Percentiles rank a stretch among this genome's conserved stretches.
These are phyloP conservation scores for Chrysosporium keratinophilum DNA, from an alignment of 2,329 filamentous ascomycete genomes.

Conservation along the genomic window DNA sequence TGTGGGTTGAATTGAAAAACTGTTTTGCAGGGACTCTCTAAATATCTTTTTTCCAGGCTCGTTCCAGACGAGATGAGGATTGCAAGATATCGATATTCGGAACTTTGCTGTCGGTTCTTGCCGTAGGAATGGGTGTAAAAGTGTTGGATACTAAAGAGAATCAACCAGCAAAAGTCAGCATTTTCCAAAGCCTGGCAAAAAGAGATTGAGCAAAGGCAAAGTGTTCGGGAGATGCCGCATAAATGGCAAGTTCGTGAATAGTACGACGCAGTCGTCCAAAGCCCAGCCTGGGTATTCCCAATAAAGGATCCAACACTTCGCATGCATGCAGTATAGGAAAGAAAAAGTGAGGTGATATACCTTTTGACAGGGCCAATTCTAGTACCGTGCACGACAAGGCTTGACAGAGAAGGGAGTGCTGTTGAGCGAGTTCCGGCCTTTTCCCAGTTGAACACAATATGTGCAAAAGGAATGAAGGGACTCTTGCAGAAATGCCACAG, in stretches of 20 bases:
- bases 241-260: not conserved
- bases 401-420: not conserved
- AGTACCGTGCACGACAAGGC: not conserved
- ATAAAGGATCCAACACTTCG: not conserved
- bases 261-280: not conserved
- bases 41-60: conserved; percentile 5
- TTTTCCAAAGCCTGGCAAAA: not conserved
- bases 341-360: not conserved
- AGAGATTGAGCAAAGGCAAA: not conserved
- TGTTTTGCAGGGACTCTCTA: not conserved
- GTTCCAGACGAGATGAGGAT: conserved; percentile 11
- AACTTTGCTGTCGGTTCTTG: not conserved
- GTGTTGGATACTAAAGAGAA: not conserved
- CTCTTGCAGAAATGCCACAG: conserved; percentile 11
- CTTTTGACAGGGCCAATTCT: not conserved
- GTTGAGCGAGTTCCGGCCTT: not conserved
- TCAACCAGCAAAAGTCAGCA: not conserved
- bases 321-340: too few species aligned
- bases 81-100: not conserved
- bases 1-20: not conserved
- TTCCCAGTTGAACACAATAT: conserved; percentile 2
- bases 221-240: conserved; percentile 1
- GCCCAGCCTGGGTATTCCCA: not conserved
- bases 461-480: conserved; percentile 9
- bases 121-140: not conserved